Percentiles rank a stretch among this genome's conserved stretches.
Evolutionary conservation across 768 basidiomycete genomes (phyloP).

Genomic region (Russula dissimulans): DNA sequence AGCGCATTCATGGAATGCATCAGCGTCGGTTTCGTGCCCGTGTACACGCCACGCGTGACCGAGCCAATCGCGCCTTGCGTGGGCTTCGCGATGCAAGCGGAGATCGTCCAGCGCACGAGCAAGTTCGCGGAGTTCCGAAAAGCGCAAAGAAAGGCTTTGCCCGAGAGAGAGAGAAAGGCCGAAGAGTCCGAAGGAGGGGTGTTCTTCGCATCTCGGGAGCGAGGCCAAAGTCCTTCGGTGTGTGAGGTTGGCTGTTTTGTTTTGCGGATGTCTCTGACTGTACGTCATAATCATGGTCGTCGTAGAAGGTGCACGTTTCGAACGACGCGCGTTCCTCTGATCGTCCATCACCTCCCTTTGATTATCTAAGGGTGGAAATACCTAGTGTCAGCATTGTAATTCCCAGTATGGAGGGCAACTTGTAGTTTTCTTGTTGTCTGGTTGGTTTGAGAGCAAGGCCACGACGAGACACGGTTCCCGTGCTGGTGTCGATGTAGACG

Average conservation of each 20-base stretch:
- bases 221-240: conserved; percentile 2
- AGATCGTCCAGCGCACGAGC: conserved; percentile 10
- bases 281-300: too few relatives aligned
- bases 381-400: conserved; percentile 11
- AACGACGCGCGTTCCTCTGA: neutral
- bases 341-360: neutral
- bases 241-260: neutral
- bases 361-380: conserved; percentile 17
- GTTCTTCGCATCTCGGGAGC: conserved; percentile 13
- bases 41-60: conserved; percentile 11
- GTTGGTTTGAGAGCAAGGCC: neutral
- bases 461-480: too few relatives aligned
- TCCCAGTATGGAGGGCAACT: neutral
- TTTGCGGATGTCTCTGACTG: neutral
- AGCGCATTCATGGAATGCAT: neutral
- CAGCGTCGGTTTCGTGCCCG: conserved; percentile 9
- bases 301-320: neutral
- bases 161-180: neutral
- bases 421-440: neutral
- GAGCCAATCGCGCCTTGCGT: conserved; percentile 16
- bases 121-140: conserved; percentile 6
- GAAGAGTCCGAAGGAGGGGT: conserved; percentile 5
- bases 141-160: neutral
- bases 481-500: too few relatives aligned
- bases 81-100: conserved; percentile 17